These are phyloP conservation scores for Umbelopsis isabellina DNA, from an alignment of 192 early-diverging fungal species.

Conservation along the genomic window DNA sequence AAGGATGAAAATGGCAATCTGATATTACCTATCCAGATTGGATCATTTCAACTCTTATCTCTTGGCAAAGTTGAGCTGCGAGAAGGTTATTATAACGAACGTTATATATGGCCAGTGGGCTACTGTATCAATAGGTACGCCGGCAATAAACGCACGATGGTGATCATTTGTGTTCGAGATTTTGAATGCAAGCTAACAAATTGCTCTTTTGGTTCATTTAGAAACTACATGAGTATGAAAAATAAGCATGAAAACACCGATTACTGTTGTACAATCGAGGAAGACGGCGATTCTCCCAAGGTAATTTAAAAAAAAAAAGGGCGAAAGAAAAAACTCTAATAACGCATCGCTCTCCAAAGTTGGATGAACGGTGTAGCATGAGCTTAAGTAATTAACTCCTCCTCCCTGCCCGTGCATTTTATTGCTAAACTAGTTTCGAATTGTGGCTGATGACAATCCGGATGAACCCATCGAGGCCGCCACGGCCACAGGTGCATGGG, in stretches of 20 bases:
- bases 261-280: slow-evolving; percentile 78
- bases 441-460: slow-evolving; percentile 80
- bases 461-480: slow-evolving; percentile 71
- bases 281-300: slow-evolving; percentile 76
- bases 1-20: slow-evolving; percentile 67
- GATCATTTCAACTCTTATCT: slow-evolving; percentile 71
- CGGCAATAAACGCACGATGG: too few relatives aligned
- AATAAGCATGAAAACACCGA: slow-evolving; percentile 48
- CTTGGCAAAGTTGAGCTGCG: slow-evolving; percentile 75
- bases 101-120: slow-evolving; percentile 93
- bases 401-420: background rate
- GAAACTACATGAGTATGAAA: slow-evolving; percentile 61
- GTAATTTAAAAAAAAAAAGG: background rate
- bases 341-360: background rate
- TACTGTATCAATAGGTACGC: slow-evolving; percentile 63
- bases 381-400: background rate
- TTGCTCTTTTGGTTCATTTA: slow-evolving; percentile 7
- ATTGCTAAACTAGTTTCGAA: slow-evolving; percentile 59
- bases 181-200: background rate
- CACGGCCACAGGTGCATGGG: slow-evolving; percentile 93
- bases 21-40: slow-evolving; percentile 80
- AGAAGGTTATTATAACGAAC: slow-evolving; percentile 82
- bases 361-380: background rate
- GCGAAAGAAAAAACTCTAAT: background rate
- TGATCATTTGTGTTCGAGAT: background rate